Evolutionary conservation across 306 rosid species (phyloP).

Genomic region (Lathyrus oleraceus): DNA sequence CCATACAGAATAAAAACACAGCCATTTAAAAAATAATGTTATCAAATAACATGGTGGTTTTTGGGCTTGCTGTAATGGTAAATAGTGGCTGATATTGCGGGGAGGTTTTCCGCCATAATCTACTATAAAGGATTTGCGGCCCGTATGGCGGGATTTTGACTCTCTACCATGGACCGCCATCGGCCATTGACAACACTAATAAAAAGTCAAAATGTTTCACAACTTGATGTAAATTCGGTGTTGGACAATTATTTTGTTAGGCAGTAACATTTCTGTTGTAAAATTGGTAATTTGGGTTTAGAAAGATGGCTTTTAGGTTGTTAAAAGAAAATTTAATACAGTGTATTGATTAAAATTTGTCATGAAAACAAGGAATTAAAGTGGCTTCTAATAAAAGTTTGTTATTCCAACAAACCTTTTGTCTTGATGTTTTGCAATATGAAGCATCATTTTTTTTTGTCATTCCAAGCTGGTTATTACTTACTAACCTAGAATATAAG

Average conservation of each 20-base stretch:
- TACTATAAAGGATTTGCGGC: too few relatives aligned
- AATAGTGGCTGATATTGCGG: too few relatives aligned
- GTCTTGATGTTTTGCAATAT: not conserved
- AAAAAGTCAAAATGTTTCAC: too few relatives aligned
- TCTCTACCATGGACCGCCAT: too few relatives aligned
- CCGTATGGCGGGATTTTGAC: too few relatives aligned
- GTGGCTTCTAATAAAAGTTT: not conserved
- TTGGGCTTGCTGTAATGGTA: too few relatives aligned
- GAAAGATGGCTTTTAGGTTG: not conserved
- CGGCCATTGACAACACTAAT: too few relatives aligned
- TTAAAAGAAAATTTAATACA: not conserved
- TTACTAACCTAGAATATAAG: not conserved
- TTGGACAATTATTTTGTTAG: not conserved
- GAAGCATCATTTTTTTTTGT: too few relatives aligned
- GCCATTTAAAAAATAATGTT: not conserved
- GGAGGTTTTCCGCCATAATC: too few relatives aligned
- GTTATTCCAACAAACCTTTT: not conserved
- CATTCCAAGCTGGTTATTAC: not conserved
- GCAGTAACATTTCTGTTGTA: not conserved
- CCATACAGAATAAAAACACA: not conserved
- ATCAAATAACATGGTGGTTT: too few relatives aligned
- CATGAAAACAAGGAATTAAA: slow-evolving; percentile 6
- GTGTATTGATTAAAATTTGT: not conserved
- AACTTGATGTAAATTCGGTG: not conserved
- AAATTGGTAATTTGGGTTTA: slow-evolving; percentile 1